phyloP scores from a whole-genome alignment of 768 basidiomycete species.

The Tubosaeta sp. region DNA sequence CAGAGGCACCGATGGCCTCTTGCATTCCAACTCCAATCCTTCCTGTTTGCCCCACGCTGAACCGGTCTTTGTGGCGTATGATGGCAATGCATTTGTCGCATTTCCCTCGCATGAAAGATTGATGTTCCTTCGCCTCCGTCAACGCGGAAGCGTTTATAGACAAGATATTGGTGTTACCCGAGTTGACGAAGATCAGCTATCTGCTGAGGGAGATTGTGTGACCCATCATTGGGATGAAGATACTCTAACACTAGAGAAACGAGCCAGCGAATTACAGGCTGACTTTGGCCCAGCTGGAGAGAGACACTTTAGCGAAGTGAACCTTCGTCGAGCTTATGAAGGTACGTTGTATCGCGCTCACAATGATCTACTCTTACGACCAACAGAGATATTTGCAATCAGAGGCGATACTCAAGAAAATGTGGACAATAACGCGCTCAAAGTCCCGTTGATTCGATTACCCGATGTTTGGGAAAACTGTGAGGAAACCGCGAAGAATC shows the following conservation, averaged over 20 bases:
- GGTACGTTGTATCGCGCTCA: slow-evolving; percentile 36
- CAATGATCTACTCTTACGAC: slow-evolving; percentile 11
- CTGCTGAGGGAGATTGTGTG: not conserved
- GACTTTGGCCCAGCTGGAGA: slow-evolving; percentile 44
- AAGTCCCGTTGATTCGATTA: slow-evolving; percentile 50
- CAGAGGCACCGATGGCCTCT: slow-evolving; percentile 32
- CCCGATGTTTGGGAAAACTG: slow-evolving; percentile 53
- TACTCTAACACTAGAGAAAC: slow-evolving; percentile 35
- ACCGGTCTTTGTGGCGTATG: slow-evolving; percentile 23
- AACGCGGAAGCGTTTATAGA: slow-evolving; percentile 43
- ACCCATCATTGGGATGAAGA: slow-evolving; percentile 38
- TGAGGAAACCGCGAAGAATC: slow-evolving; percentile 45
- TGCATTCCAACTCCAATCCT: slow-evolving; percentile 45
- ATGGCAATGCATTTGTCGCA: slow-evolving; percentile 31
- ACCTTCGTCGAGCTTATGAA: slow-evolving; percentile 53
- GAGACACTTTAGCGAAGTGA: slow-evolving; percentile 41
- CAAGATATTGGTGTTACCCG: slow-evolving; percentile 33
- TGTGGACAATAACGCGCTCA: slow-evolving; percentile 35
- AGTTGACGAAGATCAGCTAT: slow-evolving; percentile 10
- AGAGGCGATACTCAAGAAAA: slow-evolving; percentile 29
- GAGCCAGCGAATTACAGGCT: slow-evolving; percentile 22
- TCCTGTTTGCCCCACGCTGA: slow-evolving; percentile 32
- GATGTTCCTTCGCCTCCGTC: slow-evolving; percentile 45
- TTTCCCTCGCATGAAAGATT: slow-evolving; percentile 29
- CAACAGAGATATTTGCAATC: slow-evolving; percentile 39